Percentiles rank a stretch among this genome's conserved stretches.
phyloP scores from a whole-genome alignment of 345 rosid genomes.

The Gossypium turneri region DNA sequence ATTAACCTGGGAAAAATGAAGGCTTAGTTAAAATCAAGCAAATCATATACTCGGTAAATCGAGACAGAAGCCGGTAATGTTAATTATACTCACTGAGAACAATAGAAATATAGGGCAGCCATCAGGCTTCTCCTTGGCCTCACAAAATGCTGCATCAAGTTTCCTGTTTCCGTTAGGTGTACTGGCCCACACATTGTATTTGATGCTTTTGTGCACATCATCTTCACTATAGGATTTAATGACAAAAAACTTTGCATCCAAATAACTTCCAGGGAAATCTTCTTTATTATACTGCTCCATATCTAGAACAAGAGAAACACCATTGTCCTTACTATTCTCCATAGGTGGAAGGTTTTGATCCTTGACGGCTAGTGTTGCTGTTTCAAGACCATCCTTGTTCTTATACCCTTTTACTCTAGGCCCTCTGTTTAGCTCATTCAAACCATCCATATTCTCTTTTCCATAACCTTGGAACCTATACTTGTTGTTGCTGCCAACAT shows the following conservation, averaged over 20 bases:
- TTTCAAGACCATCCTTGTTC: constrained; percentile 37
- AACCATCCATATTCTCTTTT: constrained; percentile 62
- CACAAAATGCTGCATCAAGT: constrained; percentile 56
- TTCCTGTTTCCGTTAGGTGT: constrained; percentile 74
- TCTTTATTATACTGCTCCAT: constrained; percentile 42
- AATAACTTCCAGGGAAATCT: constrained; percentile 44
- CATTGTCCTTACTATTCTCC: constrained; percentile 32
- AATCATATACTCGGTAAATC: neutral
- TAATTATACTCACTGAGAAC: constrained; percentile 55
- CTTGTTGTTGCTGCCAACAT: constrained; percentile 50
- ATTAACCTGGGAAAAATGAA: constrained; percentile 51
- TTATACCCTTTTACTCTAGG: constrained; percentile 57
- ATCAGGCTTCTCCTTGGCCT: constrained; percentile 44
- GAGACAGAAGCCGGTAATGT: neutral
- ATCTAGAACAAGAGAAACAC: constrained; percentile 26
- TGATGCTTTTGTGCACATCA: constrained; percentile 79
- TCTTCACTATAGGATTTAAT: constrained; percentile 84
- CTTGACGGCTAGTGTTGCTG: constrained; percentile 26
- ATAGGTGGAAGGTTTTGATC: constrained; percentile 28
- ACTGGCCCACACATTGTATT: constrained; percentile 78
- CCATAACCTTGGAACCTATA: constrained; percentile 42
- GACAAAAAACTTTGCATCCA: constrained; percentile 61
- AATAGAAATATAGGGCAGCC: constrained; percentile 63
- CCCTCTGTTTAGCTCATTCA: constrained; percentile 72
- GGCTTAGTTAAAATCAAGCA: constrained; percentile 1